These are phyloP conservation scores for Plasmodium yoelii DNA, from an alignment of 169 alveolate species.

Conservation along the genomic window DNA sequence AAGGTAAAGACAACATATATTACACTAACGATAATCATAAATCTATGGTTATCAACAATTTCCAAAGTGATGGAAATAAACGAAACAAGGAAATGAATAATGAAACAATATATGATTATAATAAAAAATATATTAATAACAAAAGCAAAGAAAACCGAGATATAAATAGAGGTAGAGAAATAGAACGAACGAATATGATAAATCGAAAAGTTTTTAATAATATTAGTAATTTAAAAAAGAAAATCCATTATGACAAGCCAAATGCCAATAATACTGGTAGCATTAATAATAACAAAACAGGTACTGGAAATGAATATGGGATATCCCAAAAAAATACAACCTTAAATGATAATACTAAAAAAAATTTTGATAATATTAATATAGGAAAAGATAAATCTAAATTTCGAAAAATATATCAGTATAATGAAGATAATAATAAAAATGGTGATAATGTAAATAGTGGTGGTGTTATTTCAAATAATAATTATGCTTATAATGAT, in stretches of 20 bases:
- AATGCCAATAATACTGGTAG: conserved; percentile 5
- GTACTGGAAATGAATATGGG: conserved; percentile 36
- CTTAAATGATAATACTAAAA: conserved; percentile 23
- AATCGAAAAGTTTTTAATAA: conserved; percentile 30
- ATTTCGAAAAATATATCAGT: conserved; percentile 34
- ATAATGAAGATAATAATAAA: conserved; percentile 35
- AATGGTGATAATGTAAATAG: neutral
- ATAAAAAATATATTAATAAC: conserved; percentile 18
- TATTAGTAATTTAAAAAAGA: conserved; percentile 34
- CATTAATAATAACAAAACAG: neutral
- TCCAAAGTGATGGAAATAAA: conserved; percentile 21
- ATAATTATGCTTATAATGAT: neutral
- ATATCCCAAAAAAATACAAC: conserved; percentile 9
- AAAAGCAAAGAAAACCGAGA: conserved; percentile 28
- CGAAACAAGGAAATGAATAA: conserved; percentile 36
- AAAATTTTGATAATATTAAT: conserved; percentile 25
- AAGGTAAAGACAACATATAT: conserved; percentile 25
- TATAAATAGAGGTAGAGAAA: neutral
- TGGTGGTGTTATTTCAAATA: neutral
- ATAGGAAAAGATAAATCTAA: conserved; percentile 37
- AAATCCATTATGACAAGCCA: conserved; percentile 48
- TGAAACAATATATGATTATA: conserved; percentile 27
- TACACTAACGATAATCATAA: neutral
- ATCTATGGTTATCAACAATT: neutral
- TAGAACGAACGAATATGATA: conserved; percentile 1